Conservation (phyloP, 305 asterid genomes). For the Euphrasia arctica region DNA sequence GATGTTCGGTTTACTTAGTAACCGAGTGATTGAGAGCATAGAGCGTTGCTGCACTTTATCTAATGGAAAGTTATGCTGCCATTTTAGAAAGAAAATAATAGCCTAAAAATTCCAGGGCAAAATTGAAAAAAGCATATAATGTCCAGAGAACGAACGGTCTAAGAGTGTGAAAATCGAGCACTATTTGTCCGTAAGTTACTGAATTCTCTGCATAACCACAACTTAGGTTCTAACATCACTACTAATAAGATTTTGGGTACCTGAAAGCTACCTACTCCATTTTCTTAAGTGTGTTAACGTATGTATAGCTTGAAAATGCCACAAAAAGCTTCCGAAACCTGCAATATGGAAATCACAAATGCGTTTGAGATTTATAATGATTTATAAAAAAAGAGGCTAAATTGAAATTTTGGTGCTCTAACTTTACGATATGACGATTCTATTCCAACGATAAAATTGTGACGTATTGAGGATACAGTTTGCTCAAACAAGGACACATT, state of each 20-base stretch:
- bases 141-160: neutral
- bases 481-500: no score
- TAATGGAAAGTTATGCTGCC: no score
- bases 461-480: no score
- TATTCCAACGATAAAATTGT: neutral
- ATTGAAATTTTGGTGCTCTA: neutral
- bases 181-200: neutral
- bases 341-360: slow-evolving; percentile 29
- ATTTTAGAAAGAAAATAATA: no score
- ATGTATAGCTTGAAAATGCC: slow-evolving; percentile 75
- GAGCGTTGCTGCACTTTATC: no score
- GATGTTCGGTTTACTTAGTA: no score
- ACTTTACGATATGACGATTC: neutral
- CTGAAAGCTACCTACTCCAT: slow-evolving; percentile 20
- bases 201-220: neutral
- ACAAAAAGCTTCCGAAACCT: slow-evolving; percentile 91
- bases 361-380: slow-evolving; percentile 2
- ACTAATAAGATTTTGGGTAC: neutral
- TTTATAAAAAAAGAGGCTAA: neutral
- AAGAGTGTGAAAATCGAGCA: no score
- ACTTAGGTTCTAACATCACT: no score
- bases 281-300: slow-evolving; percentile 64
- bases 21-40: no score
- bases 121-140: neutral
- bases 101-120: neutral